phyloP scores from a whole-genome alignment of 768 basidiomycete species.

The Hebeloma cylindrosporum region DNA sequence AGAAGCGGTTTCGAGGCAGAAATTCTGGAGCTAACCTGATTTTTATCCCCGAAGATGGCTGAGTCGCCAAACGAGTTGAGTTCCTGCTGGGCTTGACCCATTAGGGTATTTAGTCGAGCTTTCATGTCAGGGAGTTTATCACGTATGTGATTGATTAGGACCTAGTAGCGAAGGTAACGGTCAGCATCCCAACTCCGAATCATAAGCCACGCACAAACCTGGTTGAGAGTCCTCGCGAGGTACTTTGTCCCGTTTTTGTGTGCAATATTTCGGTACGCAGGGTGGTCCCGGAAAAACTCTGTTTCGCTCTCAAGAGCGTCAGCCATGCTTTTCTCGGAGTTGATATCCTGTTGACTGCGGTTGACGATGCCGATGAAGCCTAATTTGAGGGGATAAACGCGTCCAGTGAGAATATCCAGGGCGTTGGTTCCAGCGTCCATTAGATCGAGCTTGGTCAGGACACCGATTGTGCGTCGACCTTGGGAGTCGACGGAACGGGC shows the following conservation, averaged over 20 bases:
- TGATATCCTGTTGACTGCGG: constrained; percentile 97
- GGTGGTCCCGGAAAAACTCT: constrained; percentile 89
- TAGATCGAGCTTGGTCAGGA: constrained; percentile 95
- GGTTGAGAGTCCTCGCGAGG: constrained; percentile 89
- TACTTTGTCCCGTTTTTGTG: constrained; percentile 98
- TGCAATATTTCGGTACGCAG: constrained; percentile 92
- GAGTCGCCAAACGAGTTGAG: constrained; percentile 95
- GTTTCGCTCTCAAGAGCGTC: constrained; percentile 84
- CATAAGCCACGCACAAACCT: constrained; percentile 50
- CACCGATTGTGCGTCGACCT: constrained; percentile 93
- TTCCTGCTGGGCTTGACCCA: constrained; percentile 99
- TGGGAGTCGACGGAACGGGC: constrained; percentile 95
- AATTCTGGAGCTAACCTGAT: constrained; percentile 50
- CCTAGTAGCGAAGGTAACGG: constrained; percentile 40
- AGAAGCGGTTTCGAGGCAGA: constrained; percentile 1
- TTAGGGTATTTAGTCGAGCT: constrained; percentile 92
- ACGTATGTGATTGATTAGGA: constrained; percentile 95
- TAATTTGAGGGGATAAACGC: constrained; percentile 96
- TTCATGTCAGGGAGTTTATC: constrained; percentile 99
- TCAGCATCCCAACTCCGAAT: background rate
- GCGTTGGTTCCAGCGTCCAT: constrained; percentile 99
- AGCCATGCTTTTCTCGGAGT: constrained; percentile 76
- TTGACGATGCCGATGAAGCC: constrained; percentile 99
- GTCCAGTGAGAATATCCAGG: constrained; percentile 91
- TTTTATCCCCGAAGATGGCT: constrained; percentile 87